A percentile compares a stretch with the other conserved stretches of the same genome.
Conservation (phyloP, 768 basidiomycete species). For the Serendipita indica region DNA sequence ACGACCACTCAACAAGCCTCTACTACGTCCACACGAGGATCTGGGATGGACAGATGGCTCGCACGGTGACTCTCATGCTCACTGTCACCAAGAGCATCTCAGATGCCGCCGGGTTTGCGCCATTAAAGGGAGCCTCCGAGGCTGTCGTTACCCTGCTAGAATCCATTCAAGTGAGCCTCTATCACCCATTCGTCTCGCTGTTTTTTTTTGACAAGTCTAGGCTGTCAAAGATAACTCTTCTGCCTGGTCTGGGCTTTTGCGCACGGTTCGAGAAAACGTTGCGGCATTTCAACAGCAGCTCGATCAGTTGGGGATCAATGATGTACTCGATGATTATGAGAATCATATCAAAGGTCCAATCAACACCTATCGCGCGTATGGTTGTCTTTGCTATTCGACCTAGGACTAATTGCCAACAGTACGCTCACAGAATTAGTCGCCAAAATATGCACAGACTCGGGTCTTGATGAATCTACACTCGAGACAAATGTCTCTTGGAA, state of each 20-base stretch:
- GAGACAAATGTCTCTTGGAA: neutral
- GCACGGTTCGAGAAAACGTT: neutral
- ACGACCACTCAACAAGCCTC: too few relatives aligned
- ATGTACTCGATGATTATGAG: neutral
- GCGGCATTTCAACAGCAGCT: neutral
- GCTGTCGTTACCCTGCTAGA: neutral
- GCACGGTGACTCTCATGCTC: neutral
- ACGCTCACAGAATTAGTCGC: neutral
- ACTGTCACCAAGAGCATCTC: neutral
- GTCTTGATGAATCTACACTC: neutral
- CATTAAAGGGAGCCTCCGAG: neutral
- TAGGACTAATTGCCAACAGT: neutral
- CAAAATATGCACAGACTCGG: neutral
- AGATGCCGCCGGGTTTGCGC: neutral
- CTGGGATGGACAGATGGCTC: neutral
- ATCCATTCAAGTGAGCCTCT: neutral
- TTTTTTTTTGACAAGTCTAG: neutral
- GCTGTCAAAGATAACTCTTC: neutral
- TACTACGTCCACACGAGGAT: neutral
- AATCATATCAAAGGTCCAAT: neutral
- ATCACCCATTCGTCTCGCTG: neutral
- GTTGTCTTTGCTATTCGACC: neutral
- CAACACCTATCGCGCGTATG: neutral
- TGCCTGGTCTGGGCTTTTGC: neutral
- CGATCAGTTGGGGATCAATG: neutral